Evolutionary conservation across 257 asterid species (phyloP).

Genomic region (Nicotiana undulata): DNA sequence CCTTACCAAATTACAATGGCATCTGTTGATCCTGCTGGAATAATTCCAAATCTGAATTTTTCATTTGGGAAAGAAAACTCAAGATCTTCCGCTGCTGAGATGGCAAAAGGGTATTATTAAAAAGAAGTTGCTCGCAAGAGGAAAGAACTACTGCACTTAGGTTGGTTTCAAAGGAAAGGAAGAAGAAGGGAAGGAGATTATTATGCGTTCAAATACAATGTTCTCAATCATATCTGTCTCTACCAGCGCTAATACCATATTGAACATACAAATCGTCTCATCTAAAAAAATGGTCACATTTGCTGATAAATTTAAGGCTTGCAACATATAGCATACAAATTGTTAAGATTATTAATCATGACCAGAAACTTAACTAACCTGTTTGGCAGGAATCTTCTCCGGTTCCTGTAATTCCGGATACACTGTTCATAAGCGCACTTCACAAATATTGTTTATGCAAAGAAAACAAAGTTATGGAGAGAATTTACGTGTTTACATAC

Average conservation of each 20-base stretch:
- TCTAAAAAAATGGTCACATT: background rate
- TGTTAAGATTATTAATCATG: background rate
- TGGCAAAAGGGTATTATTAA: constrained; percentile 11
- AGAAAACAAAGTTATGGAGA: constrained; percentile 6
- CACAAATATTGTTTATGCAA: constrained; percentile 8
- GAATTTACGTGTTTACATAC: constrained; percentile 36
- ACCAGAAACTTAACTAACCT: constrained; percentile 21
- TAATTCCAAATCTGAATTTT: constrained; percentile 80
- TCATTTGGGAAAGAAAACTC: constrained; percentile 63
- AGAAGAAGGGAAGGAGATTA: background rate
- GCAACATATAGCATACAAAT: background rate
- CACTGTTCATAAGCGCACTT: constrained; percentile 22
- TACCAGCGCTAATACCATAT: background rate
- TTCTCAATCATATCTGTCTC: background rate
- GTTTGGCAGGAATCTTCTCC: constrained; percentile 20
- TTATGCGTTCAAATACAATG: background rate
- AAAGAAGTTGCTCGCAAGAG: background rate
- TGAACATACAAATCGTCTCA: background rate
- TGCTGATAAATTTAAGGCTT: background rate
- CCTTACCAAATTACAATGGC: constrained; percentile 83
- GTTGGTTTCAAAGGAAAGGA: background rate
- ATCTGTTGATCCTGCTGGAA: constrained; percentile 99
- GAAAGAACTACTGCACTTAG: background rate
- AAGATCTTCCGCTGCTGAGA: constrained; percentile 44
- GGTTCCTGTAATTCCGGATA: constrained; percentile 26